Evolutionary conservation across 148 eudicot species (phyloP), one percentile per base, ranked within the genome.

Genomic region (Fallopia convolvulus): DNA sequence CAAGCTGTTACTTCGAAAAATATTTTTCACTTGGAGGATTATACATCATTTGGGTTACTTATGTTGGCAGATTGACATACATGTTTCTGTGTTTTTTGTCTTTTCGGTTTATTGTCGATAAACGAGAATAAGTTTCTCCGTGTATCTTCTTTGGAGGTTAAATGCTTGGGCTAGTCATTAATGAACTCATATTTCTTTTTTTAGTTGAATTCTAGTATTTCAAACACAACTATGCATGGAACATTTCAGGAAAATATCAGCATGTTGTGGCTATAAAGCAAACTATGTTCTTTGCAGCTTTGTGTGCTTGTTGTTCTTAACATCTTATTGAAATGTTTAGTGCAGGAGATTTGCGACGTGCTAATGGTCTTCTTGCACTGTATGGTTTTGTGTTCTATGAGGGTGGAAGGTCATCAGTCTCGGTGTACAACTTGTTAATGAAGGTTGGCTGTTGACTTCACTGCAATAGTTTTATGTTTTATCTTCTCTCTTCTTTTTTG

Each of bases 271-370:
- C 65, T 58, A 58, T 58, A n/a, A 12, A 58, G 65, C 32, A 58
- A 58, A 20, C 55, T 50, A 14, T 50, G 17, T 17, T 50, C 55
- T 50, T 3, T 58, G 3, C 41, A 30, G 18, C 46, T 36, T 32
- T 70, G 73, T 17, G 42, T 33, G 36, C 73, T 70, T 70, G 40
- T 44, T 55, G 21, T 30, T 49, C 46, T 44, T 49, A 58, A 58
- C 5, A 10, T 74, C 36, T 74, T 81, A 30, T 47, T 14, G 65
- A 47, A 79, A 83, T 65, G 81, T 82, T 85, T 84, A 58, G 85
- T 88, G 88, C 91, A 90, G 93, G 93, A 81, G 88, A 90, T 77
- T 78, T 90, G 77, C 91, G 93, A 78, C 93, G 93, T 76, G 91
- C 91, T 65, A 88, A 88, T 85, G 93, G 91, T 75, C 93, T 90